Conservation (phyloP, 345 rosid species). For the Aquilaria yunnanensis region DNA sequence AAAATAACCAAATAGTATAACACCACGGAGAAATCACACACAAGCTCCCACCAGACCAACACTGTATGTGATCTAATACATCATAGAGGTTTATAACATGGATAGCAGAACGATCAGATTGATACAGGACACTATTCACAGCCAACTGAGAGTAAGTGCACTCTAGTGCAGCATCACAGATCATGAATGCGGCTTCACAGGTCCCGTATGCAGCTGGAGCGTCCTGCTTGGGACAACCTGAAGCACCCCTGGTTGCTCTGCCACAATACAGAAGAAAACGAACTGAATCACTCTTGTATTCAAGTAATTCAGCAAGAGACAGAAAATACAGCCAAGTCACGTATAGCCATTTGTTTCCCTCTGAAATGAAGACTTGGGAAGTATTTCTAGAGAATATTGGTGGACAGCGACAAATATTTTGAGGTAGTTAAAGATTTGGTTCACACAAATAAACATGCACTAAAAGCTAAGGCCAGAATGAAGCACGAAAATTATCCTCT, state of each 20-base stretch:
- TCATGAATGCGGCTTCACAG: constrained; percentile 39
- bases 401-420: not conserved
- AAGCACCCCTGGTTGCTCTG: constrained; percentile 91
- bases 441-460: no score
- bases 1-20: no score
- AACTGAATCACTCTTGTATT: no score
- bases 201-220: constrained; percentile 53
- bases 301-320: no score
- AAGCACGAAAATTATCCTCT: no score
- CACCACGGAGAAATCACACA: no score
- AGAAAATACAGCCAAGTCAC: not conserved
- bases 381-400: not conserved
- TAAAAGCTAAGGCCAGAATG: no score
- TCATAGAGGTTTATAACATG: not conserved
- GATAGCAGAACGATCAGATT: not conserved
- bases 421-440: not conserved
- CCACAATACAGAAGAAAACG: constrained; percentile 7
- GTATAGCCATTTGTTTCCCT: not conserved
- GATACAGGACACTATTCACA: not conserved
- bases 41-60: no score
- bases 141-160: not conserved
- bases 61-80: no score
- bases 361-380: no score
- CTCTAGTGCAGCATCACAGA: constrained; percentile 28
- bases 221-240: constrained; percentile 67